Conservation (phyloP, 495 filamentous ascomycete genomes). For the Cercophora samala region DNA sequence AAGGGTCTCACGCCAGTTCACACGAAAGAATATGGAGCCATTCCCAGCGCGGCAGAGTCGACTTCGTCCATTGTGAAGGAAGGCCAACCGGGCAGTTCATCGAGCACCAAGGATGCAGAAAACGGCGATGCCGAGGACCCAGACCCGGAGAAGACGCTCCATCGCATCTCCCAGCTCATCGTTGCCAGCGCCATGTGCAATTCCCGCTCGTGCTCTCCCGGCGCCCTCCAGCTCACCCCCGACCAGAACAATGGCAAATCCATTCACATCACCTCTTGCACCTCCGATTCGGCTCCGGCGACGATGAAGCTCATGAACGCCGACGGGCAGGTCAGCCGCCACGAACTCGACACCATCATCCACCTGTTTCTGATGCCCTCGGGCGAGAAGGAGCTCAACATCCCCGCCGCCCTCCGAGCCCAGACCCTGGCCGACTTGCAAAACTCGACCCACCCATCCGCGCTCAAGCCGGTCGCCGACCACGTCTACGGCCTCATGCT, state of each 20-base stretch:
- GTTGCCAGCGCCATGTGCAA: slow-evolving; percentile 30
- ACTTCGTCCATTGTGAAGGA: slow-evolving; percentile 24
- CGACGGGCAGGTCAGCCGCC: slow-evolving; percentile 16
- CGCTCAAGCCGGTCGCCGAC: slow-evolving; percentile 38
- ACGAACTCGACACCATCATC: slow-evolving; percentile 38
- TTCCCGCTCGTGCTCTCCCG: slow-evolving; percentile 20
- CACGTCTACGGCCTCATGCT: slow-evolving; percentile 45
- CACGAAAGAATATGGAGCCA: slow-evolving; percentile 28
- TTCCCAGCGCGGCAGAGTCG: slow-evolving; percentile 28
- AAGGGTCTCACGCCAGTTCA: slow-evolving; percentile 22
- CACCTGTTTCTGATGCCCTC: slow-evolving; percentile 36
- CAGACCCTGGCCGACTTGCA: slow-evolving; percentile 32
- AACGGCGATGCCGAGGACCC: slow-evolving; percentile 9
- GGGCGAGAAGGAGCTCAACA: slow-evolving; percentile 43
- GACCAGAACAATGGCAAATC: slow-evolving; percentile 14
- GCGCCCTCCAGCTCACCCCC: slow-evolving; percentile 8
- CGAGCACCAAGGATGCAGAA: slow-evolving; percentile 1
- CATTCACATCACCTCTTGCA: slow-evolving; percentile 5
- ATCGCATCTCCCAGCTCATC: slow-evolving; percentile 37
- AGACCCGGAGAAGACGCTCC: slow-evolving; percentile 28
- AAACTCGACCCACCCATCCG: slow-evolving; percentile 27
- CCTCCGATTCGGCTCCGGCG: slow-evolving; percentile 2
- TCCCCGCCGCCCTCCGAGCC: slow-evolving; percentile 35
- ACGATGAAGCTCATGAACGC: slow-evolving; percentile 13
- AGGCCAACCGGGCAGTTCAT: neutral